Conservation (phyloP, 106 monocot species). For the Narthecium ossifragum region DNA sequence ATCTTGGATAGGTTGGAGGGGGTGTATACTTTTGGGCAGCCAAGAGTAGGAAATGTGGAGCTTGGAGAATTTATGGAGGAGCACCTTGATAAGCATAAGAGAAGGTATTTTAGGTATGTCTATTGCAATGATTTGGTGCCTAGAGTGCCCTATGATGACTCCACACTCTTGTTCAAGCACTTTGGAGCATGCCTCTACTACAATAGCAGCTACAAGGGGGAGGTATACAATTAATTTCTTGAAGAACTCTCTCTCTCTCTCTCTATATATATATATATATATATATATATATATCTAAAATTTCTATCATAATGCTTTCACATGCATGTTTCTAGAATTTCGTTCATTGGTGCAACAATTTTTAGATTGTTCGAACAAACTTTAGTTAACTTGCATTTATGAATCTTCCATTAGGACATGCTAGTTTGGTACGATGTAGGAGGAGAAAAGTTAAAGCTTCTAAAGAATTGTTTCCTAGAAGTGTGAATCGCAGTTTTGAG, state of each 20-base stretch:
- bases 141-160: slow-evolving; percentile 70
- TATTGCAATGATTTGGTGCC: slow-evolving; percentile 83
- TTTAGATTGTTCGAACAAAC: background rate
- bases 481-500: too few relatives aligned
- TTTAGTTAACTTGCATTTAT: background rate
- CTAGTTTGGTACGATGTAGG: background rate
- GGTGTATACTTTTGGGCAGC: slow-evolving; percentile 86
- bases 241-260: background rate
- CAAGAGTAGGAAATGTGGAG: slow-evolving; percentile 60
- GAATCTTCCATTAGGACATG: background rate
- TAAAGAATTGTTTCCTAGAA: too few relatives aligned
- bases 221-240: slow-evolving; percentile 18
- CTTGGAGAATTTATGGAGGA: slow-evolving; percentile 36
- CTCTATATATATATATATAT: too few relatives aligned
- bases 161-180: slow-evolving; percentile 64
- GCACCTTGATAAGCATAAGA: background rate
- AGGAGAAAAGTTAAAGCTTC: too few relatives aligned
- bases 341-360: too few relatives aligned
- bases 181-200: slow-evolving; percentile 70
- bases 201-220: slow-evolving; percentile 57
- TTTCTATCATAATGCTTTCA: background rate
- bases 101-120: slow-evolving; percentile 52
- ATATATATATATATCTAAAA: too few relatives aligned
- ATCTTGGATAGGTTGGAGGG: slow-evolving; percentile 49
- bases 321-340: background rate